Base-by-base conservation (phyloP, 768 basidiomycete species). In the Saitozyma podzolica region DNA sequence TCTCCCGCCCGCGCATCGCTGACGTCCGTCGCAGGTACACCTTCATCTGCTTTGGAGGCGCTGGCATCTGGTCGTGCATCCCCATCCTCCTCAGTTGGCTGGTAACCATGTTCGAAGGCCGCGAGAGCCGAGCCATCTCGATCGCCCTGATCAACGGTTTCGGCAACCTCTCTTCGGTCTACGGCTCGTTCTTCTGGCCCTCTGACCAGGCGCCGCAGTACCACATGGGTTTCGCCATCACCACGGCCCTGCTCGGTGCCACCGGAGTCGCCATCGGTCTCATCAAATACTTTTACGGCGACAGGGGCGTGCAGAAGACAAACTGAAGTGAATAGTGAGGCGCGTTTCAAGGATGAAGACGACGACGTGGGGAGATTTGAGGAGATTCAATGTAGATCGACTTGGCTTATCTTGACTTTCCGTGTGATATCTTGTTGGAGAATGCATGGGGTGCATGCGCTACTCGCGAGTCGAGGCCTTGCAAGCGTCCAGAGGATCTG, bases 131-230 rank as follows among this genome's bases (percentile, higher is more conserved):
- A 17, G 77, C 75, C 39, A 69, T 78, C 19, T 73, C 73, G 0
- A 75, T 77, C 40, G 78, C 78, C 11, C 29, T 78, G 9, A 74
- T 79, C 60, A 79, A 76, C 54, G 73, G 75, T n/a, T 61, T 78
- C 53, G 78, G 75, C 63, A 40, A 62, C 61, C 50, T 58, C 69
- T 6, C 76, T 6, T 72, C 70, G 3, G 65, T 76, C 9, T 80
- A 77, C 66, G 78, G 78, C 11, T 72, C 71, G 14, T 78, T 77
- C 68, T 67, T 80, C 65, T 78, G 79, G 79, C 79, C 79, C 0
- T 55, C 69, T 3, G 58, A n/a, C 14, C 66, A 69, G 45, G 74
- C 68, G 0, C 77, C 79, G 16, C 54, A 55, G 52, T 80, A 78
- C 65, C 54, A 58, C 58, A 66, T 48, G 40, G 78, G 78, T 14